Evolutionary conservation across 768 basidiomycete genomes (phyloP).

Genomic region (Tephrocybe sp.): DNA sequence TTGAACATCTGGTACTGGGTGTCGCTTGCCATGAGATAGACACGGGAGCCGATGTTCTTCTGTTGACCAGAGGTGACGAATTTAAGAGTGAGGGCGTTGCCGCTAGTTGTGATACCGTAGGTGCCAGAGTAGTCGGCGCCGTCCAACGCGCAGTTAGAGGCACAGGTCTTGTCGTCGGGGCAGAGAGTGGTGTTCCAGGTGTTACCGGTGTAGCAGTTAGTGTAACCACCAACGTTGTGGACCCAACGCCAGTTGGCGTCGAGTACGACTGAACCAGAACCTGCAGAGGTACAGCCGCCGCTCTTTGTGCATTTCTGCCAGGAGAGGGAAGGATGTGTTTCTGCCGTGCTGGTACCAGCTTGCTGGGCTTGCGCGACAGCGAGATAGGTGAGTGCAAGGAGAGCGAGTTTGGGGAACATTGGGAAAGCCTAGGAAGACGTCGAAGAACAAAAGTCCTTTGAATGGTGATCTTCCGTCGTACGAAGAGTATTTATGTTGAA

Average conservation of each 20-base stretch:
- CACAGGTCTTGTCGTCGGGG: slow-evolving; percentile 46
- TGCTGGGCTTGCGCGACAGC: slow-evolving; percentile 51
- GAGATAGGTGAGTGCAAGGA: slow-evolving; percentile 37
- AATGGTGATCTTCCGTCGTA: not conserved
- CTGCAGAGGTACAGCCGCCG: slow-evolving; percentile 39
- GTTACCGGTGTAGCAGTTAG: slow-evolving; percentile 56
- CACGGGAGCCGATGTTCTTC: slow-evolving; percentile 40
- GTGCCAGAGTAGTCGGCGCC: slow-evolving; percentile 48
- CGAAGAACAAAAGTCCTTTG: not conserved
- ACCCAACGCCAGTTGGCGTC: slow-evolving; percentile 61
- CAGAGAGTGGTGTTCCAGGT: slow-evolving; percentile 51
- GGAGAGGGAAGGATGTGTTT: slow-evolving; percentile 25
- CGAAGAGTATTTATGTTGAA: slow-evolving; percentile 1
- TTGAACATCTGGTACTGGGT: slow-evolving; percentile 43
- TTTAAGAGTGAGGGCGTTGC: slow-evolving; percentile 46
- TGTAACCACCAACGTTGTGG: slow-evolving; percentile 34
- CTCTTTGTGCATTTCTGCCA: slow-evolving; percentile 44
- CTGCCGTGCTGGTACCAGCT: slow-evolving; percentile 45
- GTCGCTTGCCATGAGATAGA: slow-evolving; percentile 50
- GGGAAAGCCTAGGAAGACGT: not conserved
- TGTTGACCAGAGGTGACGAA: slow-evolving; percentile 38
- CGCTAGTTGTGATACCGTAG: slow-evolving; percentile 49
- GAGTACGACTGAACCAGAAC: slow-evolving; percentile 40
- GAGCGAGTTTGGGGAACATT: slow-evolving; percentile 40
- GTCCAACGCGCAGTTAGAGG: slow-evolving; percentile 39